Conservation (phyloP, 805 yeast genomes). For the Hermanozyma aechmeae region DNA sequence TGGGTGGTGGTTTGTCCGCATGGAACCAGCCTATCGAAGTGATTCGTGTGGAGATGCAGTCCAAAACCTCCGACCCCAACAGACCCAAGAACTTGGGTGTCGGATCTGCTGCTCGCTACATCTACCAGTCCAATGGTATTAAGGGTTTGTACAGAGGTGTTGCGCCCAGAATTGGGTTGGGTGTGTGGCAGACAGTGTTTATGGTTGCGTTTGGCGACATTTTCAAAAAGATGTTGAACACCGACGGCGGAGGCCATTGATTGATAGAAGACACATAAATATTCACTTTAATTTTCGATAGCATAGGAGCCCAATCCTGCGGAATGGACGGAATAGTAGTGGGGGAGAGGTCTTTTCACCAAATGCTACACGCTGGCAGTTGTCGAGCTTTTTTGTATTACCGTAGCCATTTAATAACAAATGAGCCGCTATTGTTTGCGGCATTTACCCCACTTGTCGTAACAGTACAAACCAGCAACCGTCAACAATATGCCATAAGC, state of each 20-base stretch:
- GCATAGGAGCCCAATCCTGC: too few species aligned
- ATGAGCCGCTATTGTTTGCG: too few species aligned
- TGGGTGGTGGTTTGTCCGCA: slow-evolving; percentile 96
- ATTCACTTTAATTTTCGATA: too few species aligned
- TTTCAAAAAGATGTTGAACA: slow-evolving; percentile 31
- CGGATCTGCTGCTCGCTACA: slow-evolving; percentile 66
- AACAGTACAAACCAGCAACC: slow-evolving; percentile 30
- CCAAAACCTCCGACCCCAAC: slow-evolving; percentile 86
- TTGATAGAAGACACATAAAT: too few species aligned
- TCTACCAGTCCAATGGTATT: slow-evolving; percentile 73
- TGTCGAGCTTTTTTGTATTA: too few species aligned
- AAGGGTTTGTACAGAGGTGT: slow-evolving; percentile 94
- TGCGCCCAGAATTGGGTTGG: slow-evolving; percentile 91
- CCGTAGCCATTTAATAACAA: too few species aligned
- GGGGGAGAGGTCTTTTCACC: too few species aligned
- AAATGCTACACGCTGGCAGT: too few species aligned
- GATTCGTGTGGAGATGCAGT: slow-evolving; percentile 96
- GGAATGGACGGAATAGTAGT: too few species aligned
- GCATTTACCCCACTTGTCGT: slow-evolving; percentile 33
- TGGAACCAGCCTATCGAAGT: slow-evolving; percentile 99
- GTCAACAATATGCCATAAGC: slow-evolving; percentile 27
- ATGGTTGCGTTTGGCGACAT: slow-evolving; percentile 98
- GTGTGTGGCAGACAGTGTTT: slow-evolving; percentile 97
- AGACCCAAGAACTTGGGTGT: slow-evolving; percentile 90
- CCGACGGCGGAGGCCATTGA: slow-evolving; percentile 31